Base-by-base conservation (phyloP, 2,329 filamentous ascomycete species). In the Fusarium praegraminearum region DNA sequence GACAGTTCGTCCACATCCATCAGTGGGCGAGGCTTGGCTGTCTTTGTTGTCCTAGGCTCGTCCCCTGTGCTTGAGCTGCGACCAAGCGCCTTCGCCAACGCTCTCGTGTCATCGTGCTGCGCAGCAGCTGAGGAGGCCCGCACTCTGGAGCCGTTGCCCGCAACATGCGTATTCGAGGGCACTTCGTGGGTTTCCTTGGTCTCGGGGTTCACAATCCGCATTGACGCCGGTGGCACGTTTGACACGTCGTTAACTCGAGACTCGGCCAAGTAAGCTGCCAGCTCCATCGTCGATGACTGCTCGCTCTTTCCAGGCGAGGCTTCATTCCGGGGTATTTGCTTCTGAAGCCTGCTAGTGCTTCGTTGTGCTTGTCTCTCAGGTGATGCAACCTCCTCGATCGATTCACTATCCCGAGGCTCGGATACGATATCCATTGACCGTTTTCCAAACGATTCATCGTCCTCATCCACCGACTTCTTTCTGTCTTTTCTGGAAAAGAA, bases 1-100 rank as follows among this genome's bases (percentile, higher is more conserved):
- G 92, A 91, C 46, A 91, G 91, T 68, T 92, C 90, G 73, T 93
- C 91, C 15, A 93, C 83, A 57, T 90, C 89, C 66, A 90, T 84
- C 26, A 90, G 87, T 18, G 87, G 81, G 67, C 88, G 89, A 2
- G 89, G 85, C 69, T 75, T 78, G 36, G 70, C 61, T 7, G 74
- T 59, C 77, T 89, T 88, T 60, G 85, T 82, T 20, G 85, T 86
- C 73, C 85, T 87, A 3, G 82, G 73, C 40, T 88, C 86, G 41
- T 76, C 80, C 55, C 78, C 82, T 41, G 77, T 74, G 55, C 77
- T 78, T 12, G 72, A 65, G 57, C 73, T 77, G 9, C 74, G 75
- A 20, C 71, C 50, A 6, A 72, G 60, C 15, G 51, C 62, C 62
- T 72, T 77, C 35, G 72, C 67, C 22, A 70, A 44, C 16, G 64